phyloP scores from a whole-genome alignment of 2,329 filamentous ascomycete genomes.

The Claviceps monticola region DNA sequence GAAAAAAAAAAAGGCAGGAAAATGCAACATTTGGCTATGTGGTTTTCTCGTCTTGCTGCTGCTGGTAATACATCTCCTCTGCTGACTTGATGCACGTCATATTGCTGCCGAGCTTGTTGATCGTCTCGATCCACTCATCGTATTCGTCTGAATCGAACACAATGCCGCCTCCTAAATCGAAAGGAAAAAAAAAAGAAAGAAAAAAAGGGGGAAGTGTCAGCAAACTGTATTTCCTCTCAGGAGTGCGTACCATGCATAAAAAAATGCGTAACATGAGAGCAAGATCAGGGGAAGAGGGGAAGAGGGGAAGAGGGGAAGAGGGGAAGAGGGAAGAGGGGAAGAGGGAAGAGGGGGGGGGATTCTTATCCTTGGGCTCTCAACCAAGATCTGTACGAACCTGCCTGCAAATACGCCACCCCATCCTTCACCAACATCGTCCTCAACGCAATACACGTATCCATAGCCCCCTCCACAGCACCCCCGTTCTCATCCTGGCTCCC shows the following conservation, averaged over 20 bases:
- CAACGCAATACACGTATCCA: constrained; percentile 75
- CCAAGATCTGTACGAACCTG: constrained; percentile 28
- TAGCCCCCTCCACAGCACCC: constrained; percentile 58
- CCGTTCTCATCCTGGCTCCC: constrained; percentile 53
- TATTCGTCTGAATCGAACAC: constrained; percentile 88
- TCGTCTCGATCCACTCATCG: constrained; percentile 86
- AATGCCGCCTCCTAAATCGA: constrained; percentile 56
- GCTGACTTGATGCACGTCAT: constrained; percentile 78
- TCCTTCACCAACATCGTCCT: constrained; percentile 93
- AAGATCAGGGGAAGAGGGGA: neutral
- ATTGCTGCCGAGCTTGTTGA: constrained; percentile 89
- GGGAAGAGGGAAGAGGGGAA: neutral
- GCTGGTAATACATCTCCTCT: constrained; percentile 47
- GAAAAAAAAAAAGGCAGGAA: constrained; percentile 1
- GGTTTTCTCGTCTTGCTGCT: constrained; percentile 14
- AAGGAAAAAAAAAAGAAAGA: too few species aligned
- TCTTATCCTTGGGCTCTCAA: neutral
- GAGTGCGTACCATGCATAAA: neutral
- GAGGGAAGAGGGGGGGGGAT: neutral
- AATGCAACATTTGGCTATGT: neutral
- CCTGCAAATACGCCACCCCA: constrained; percentile 79
- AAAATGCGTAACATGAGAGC: neutral
- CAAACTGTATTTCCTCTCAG: neutral
- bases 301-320: neutral
- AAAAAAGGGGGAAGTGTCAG: neutral